Evolutionary conservation across 1,139 yeast genomes (phyloP).

Genomic region (Eremothecium cymbalariae): DNA sequence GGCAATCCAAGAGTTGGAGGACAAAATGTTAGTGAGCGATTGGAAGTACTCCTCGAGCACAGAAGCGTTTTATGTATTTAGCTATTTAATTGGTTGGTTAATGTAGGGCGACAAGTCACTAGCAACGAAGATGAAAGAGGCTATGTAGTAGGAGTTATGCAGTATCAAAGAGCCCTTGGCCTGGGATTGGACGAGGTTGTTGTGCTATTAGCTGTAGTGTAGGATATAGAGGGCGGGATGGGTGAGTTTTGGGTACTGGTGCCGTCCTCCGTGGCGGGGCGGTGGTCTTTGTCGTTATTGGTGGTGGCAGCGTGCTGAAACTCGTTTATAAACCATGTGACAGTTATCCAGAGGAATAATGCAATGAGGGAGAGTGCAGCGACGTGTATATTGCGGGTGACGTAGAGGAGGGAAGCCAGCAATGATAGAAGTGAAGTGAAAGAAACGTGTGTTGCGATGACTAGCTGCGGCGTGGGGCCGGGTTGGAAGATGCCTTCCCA

Average conservation of each 20-base stretch:
- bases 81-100: too few species aligned
- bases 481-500: constrained; percentile 95
- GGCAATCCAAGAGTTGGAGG: too few species aligned
- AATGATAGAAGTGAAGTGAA: constrained; percentile 49
- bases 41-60: too few species aligned
- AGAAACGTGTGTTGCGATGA: constrained; percentile 70
- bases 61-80: too few species aligned
- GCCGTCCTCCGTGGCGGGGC: constrained; percentile 1
- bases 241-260: background rate
- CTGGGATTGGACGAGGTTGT: too few species aligned
- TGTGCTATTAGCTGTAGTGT: background rate
- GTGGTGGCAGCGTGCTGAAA: constrained; percentile 38
- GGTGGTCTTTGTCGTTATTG: constrained; percentile 39
- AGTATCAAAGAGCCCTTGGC: too few species aligned
- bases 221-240: background rate
- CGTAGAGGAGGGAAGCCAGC: constrained; percentile 48
- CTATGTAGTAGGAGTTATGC: too few species aligned
- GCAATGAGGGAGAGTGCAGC: constrained; percentile 66
- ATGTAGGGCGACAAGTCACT: too few species aligned
- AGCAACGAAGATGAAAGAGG: too few species aligned
- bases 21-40: too few species aligned
- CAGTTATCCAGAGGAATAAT: constrained; percentile 60
- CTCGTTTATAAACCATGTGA: constrained; percentile 83
- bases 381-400: constrained; percentile 63
- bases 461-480: constrained; percentile 81